Conservation (phyloP, 1,284 basidiomycete genomes). For the Athelia psychrophila region DNA sequence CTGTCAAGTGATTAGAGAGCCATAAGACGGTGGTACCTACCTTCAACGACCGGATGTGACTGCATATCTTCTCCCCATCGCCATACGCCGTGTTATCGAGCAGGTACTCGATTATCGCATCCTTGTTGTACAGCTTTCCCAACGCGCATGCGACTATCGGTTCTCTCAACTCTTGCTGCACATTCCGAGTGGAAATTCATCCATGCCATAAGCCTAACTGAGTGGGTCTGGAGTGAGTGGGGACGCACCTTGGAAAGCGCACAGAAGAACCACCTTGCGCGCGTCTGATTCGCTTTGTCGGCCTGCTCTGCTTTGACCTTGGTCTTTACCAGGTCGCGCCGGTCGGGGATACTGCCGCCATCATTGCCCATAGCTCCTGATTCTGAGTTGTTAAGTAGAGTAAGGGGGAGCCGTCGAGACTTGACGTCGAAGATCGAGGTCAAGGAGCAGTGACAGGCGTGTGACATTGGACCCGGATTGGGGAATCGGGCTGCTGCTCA, state of each 20-base stretch:
- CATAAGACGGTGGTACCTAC: slow-evolving; percentile 39
- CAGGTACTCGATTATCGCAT: slow-evolving; percentile 84
- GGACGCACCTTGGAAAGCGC: slow-evolving; percentile 83
- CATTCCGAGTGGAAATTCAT: not conserved
- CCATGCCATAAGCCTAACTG: not conserved
- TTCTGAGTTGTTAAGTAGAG: too few relatives aligned
- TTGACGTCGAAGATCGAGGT: not conserved
- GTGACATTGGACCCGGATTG: too few relatives aligned
- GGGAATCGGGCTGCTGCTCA: not conserved
- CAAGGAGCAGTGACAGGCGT: not conserved
- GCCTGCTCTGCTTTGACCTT: slow-evolving; percentile 82
- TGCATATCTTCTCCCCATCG: slow-evolving; percentile 82
- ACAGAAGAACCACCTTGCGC: slow-evolving; percentile 89
- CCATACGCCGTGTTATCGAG: slow-evolving; percentile 77
- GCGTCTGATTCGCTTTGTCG: slow-evolving; percentile 82
- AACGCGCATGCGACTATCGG: slow-evolving; percentile 88
- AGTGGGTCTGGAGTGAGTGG: not conserved
- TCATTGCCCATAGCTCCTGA: slow-evolving; percentile 71
- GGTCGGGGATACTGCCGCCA: slow-evolving; percentile 83
- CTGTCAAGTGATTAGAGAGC: not conserved
- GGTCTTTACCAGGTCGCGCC: slow-evolving; percentile 73
- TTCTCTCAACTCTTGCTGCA: slow-evolving; percentile 75
- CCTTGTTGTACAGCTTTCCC: slow-evolving; percentile 94
- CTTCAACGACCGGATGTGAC: slow-evolving; percentile 86
- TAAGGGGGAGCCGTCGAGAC: too few relatives aligned